These are phyloP conservation scores for Adansonia gregorii DNA, from an alignment of 441 rosid genomes.

Conservation along the genomic window DNA sequence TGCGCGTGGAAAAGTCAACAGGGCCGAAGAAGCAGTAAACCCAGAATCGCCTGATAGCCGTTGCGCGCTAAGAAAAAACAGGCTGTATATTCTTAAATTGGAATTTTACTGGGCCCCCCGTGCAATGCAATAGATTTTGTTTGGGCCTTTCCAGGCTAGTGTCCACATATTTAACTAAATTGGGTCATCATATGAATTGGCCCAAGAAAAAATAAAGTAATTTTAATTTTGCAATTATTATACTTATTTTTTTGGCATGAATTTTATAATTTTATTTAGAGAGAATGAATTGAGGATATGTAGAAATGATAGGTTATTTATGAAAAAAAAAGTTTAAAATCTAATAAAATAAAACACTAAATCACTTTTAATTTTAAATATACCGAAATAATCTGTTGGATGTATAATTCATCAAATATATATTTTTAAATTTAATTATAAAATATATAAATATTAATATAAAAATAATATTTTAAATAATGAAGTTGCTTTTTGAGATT, in stretches of 20 bases:
- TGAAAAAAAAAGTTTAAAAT: not conserved
- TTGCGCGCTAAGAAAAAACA: not conserved
- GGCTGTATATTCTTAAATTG: not conserved
- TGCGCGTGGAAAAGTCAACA: not conserved
- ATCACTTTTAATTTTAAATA: too few relatives aligned
- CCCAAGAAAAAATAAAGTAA: not conserved
- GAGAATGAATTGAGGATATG: not conserved
- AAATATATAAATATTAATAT: too few relatives aligned
- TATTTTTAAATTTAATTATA: too few relatives aligned
- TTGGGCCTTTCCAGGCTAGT: not conserved
- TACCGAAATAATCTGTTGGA: too few relatives aligned
- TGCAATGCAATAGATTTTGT: not conserved
- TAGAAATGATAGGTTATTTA: too few relatives aligned
- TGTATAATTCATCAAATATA: too few relatives aligned
- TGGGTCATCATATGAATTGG: not conserved
- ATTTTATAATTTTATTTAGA: too few relatives aligned
- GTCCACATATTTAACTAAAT: not conserved
- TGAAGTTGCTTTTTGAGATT: too few relatives aligned
- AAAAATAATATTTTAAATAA: too few relatives aligned
- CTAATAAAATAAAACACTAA: too few relatives aligned
- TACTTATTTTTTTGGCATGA: too few relatives aligned
- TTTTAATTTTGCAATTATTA: not conserved
- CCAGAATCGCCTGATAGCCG: conserved; percentile 14
- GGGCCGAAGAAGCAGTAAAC: not conserved
- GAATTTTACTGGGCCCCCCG: not conserved